Evolutionary conservation across 2,329 filamentous ascomycete genomes (phyloP).

Genomic region (Apiospora koreana): DNA sequence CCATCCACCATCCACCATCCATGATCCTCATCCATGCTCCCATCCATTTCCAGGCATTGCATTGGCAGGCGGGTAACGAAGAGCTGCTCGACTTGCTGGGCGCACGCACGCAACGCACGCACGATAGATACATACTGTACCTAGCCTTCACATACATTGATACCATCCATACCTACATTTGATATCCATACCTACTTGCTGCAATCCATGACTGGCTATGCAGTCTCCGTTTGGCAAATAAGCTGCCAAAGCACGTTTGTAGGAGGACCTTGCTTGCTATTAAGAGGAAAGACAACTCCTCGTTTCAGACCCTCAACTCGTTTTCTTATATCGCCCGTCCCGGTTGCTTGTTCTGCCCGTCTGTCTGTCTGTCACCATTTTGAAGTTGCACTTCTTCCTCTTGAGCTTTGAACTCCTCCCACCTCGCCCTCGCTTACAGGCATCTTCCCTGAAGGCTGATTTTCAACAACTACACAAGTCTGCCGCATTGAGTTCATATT

Average conservation of each 20-base stretch:
- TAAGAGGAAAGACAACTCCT: neutral
- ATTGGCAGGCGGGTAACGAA: constrained; percentile 6
- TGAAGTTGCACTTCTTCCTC: neutral
- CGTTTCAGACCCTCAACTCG: neutral
- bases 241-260: neutral
- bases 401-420: neutral
- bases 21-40: neutral
- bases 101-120: neutral
- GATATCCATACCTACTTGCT: neutral
- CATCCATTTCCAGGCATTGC: constrained; percentile 3
- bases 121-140: neutral
- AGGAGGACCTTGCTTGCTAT: neutral
- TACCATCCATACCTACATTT: neutral
- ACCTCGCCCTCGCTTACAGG: neutral
- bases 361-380: neutral
- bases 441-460: constrained; percentile 10
- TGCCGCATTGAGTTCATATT: neutral
- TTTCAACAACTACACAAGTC: constrained; percentile 4
- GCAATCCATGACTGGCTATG: neutral
- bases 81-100: neutral
- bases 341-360: neutral
- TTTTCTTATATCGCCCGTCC: neutral
- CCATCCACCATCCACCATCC: neutral
- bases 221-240: constrained; percentile 2
- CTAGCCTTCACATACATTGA: neutral